A percentile compares a stretch with the other conserved stretches of the same genome.
phyloP scores from a whole-genome alignment of 805 yeast genomes.

The Wickerhamomyces tratensis region DNA sequence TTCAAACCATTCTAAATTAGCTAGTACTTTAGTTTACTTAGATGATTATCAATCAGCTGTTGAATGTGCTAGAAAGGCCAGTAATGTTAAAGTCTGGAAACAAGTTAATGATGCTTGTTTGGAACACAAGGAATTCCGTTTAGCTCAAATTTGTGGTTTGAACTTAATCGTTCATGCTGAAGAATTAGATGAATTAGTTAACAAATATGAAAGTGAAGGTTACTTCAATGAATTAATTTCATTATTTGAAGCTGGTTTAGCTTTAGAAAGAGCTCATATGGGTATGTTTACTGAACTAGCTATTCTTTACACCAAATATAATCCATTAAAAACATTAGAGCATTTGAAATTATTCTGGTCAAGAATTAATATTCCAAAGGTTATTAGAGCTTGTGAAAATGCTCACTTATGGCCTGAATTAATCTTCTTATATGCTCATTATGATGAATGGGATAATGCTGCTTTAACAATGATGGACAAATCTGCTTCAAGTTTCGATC shows the following conservation, averaged over 20 bases:
- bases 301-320: constrained; percentile 79
- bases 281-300: constrained; percentile 99
- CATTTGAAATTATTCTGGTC: constrained; percentile 98
- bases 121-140: constrained; percentile 86
- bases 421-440: constrained; percentile 93
- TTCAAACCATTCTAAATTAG: constrained; percentile 91
- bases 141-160: constrained; percentile 98
- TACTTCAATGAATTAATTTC: constrained; percentile 87
- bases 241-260: constrained; percentile 89
- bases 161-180: constrained; percentile 96
- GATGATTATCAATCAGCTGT: constrained; percentile 94
- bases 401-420: constrained; percentile 96
- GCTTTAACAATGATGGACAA: constrained; percentile 94
- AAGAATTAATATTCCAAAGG: constrained; percentile 95
- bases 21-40: constrained; percentile 90
- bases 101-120: constrained; percentile 96
- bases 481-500: constrained; percentile 89
- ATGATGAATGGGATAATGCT: constrained; percentile 99
- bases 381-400: constrained; percentile 82
- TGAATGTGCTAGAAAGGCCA: constrained; percentile 97
- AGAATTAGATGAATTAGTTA: constrained; percentile 84
- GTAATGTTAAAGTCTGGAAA: constrained; percentile 91
- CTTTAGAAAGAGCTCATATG: constrained; percentile 98
- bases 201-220: constrained; percentile 81
- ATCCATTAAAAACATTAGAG: constrained; percentile 87